Conservation (phyloP, 2,329 filamentous ascomycete genomes). For the Hymenotorrendiella dingleyae region DNA sequence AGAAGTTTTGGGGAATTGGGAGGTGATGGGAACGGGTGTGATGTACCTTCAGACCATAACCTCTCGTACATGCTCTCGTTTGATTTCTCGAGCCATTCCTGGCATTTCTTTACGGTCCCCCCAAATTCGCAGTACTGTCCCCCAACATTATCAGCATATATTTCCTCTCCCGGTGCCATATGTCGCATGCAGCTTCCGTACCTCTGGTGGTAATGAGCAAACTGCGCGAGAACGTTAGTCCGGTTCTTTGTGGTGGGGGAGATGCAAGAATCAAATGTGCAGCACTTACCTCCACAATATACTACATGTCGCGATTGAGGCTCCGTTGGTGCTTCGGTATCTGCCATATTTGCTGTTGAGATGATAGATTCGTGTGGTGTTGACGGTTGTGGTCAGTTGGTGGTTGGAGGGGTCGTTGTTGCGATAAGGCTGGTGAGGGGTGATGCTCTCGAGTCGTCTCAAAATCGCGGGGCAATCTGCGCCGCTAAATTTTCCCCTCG, state of each 20-base stretch:
- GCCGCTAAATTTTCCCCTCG: no score
- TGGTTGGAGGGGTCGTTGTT: no score
- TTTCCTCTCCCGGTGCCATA: neutral
- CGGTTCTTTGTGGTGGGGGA: conserved; percentile 15
- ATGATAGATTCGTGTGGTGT: no score
- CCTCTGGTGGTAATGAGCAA: conserved; percentile 61
- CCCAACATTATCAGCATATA: conserved; percentile 17
- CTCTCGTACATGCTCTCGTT: conserved; percentile 67
- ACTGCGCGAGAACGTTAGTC: conserved; percentile 36
- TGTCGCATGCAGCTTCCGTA: conserved; percentile 29
- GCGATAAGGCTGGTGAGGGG: no score
- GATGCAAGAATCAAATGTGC: neutral
- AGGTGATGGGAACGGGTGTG: neutral
- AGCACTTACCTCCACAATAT: conserved; percentile 30
- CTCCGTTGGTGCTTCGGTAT: conserved; percentile 21
- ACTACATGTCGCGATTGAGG: conserved; percentile 29
- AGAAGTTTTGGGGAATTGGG: neutral
- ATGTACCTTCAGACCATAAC: conserved; percentile 80
- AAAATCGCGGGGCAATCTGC: no score
- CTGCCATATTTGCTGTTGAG: conserved; percentile 26
- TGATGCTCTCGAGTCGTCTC: no score
- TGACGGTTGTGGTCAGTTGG: no score
- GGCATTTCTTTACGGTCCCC: conserved; percentile 92
- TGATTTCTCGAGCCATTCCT: conserved; percentile 82
- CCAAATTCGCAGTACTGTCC: conserved; percentile 97